Conservation (phyloP, 2,329 filamentous ascomycete genomes). For the Colletotrichum truncatum region DNA sequence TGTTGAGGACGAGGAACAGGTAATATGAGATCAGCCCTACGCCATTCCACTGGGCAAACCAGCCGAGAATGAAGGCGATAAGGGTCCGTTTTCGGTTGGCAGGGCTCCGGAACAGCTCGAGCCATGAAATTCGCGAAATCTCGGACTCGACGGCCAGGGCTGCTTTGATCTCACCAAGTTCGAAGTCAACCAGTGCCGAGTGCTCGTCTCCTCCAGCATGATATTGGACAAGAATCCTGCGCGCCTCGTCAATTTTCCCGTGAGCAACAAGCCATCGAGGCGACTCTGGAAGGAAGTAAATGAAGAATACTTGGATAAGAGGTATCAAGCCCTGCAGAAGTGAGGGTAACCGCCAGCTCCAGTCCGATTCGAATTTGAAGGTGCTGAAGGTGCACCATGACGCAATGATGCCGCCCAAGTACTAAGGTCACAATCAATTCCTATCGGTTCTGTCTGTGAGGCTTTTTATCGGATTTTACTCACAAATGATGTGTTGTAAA, state of each 20-base stretch:
- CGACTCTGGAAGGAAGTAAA: constrained; percentile 38
- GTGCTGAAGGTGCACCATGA: constrained; percentile 41
- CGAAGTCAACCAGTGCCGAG: constrained; percentile 48
- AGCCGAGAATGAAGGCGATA: constrained; percentile 34
- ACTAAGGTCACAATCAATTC: constrained; percentile 23
- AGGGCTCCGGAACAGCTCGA: constrained; percentile 34
- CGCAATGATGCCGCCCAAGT: constrained; percentile 40
- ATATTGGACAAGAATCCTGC: constrained; percentile 26
- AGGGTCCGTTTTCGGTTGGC: constrained; percentile 38
- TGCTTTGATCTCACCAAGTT: constrained; percentile 49
- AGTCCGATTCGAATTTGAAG: constrained; percentile 33
- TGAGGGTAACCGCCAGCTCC: constrained; percentile 40
- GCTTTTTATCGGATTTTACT: too few species aligned
- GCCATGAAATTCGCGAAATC: not conserved
- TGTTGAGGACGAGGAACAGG: constrained; percentile 44
- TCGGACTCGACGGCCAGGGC: constrained; percentile 27
- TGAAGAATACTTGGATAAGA: constrained; percentile 32
- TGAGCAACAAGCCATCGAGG: constrained; percentile 31
- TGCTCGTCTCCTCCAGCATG: constrained; percentile 43
- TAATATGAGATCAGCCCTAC: constrained; percentile 49
- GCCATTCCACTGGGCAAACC: constrained; percentile 39
- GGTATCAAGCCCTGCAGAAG: constrained; percentile 36
- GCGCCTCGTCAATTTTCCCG: not conserved
- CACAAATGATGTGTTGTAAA: constrained; percentile 43
- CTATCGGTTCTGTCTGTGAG: too few species aligned